Base-by-base conservation (phyloP, 495 filamentous ascomycete genomes). In the Xanthoparmelia taractica region DNA sequence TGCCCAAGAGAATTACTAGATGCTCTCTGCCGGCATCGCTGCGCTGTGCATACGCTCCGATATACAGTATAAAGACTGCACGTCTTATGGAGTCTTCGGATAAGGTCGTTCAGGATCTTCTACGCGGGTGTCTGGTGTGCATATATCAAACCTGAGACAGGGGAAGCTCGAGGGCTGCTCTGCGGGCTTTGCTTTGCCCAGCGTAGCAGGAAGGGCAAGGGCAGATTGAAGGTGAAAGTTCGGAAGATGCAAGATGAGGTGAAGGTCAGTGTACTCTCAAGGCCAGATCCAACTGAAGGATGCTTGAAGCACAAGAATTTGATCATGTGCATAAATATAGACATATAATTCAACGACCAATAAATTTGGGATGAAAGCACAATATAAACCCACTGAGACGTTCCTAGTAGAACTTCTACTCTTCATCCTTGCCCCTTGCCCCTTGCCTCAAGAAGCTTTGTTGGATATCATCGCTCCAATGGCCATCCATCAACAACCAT, bases 1-100 rank as follows among this genome's bases (percentile, higher is more conserved):
- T 43, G 74, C 74, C 25, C 73, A 72, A 67, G 73, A 76, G 57
- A 73, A 73, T 1, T 62, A 52, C 12, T 62, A 56, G 37, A 20
- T 40, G 45, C 25, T 17, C 43, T 47, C 25, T 34, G 23, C 18
- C 29, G 11, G 8, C 12, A 34, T 13, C 48, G 1, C 45, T 4
- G 40, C 6, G 17, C 40, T 15, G 40, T 60, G n/a, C 29, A 33
- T 34, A 60, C 11, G 17, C 11, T 17, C 17, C 13, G 48, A 43
- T 56, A 56, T 23, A 48, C 60, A 55, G 60, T 34, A 56, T 12
- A 41, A 33, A 25, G 13, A 55, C 13, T 5, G 25, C 27, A 52
- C 13, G 5, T 18, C 8, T 8, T 54, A n/a, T 33, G 15, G 20
- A 54, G 7, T 3, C 7, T 33, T 31, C 8, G 17, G 17, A 10